phyloP scores from a whole-genome alignment of 2,329 filamentous ascomycete species.

The Hortaea sp. region DNA sequence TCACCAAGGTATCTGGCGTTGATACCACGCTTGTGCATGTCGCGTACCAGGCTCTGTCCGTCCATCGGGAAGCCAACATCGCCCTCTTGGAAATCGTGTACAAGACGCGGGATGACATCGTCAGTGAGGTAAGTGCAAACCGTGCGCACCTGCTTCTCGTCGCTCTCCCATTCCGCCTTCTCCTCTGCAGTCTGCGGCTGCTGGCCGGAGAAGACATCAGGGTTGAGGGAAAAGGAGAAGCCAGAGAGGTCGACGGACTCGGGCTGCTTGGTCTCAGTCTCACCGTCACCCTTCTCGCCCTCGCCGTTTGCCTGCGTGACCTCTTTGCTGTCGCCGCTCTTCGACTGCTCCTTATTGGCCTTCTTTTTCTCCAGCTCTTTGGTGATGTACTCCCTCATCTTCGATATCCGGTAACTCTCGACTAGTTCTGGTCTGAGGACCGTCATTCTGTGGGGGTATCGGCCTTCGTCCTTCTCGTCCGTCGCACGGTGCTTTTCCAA shows the following conservation, averaged over 20 bases:
- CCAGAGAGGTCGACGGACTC: constrained; percentile 75
- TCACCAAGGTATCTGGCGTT: constrained; percentile 93
- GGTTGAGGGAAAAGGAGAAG: constrained; percentile 84
- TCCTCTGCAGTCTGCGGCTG: constrained; percentile 81
- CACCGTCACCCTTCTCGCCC: constrained; percentile 6
- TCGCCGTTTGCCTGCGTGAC: constrained; percentile 8
- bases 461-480: constrained; percentile 39
- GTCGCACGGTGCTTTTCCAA: constrained; percentile 63
- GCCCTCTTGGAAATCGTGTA: constrained; percentile 79
- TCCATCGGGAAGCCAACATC: constrained; percentile 98
- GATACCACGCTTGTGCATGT: constrained; percentile 93
- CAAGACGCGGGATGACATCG: constrained; percentile 70
- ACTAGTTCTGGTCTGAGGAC: constrained; percentile 84
- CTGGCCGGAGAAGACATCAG: constrained; percentile 91
- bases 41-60: constrained; percentile 75
- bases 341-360: constrained; percentile 15
- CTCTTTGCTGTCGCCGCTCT: constrained; percentile 22
- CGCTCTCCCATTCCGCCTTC: constrained; percentile 68
- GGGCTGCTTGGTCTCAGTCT: constrained; percentile 30
- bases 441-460: constrained; percentile 93
- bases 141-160: constrained; percentile 79
- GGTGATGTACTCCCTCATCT: constrained; percentile 82
- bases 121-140: constrained; percentile 70
- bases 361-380: constrained; percentile 60
- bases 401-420: constrained; percentile 71